phyloP scores from a whole-genome alignment of 2,329 filamentous ascomycete genomes.

The Aspergillus thermomutatus region DNA sequence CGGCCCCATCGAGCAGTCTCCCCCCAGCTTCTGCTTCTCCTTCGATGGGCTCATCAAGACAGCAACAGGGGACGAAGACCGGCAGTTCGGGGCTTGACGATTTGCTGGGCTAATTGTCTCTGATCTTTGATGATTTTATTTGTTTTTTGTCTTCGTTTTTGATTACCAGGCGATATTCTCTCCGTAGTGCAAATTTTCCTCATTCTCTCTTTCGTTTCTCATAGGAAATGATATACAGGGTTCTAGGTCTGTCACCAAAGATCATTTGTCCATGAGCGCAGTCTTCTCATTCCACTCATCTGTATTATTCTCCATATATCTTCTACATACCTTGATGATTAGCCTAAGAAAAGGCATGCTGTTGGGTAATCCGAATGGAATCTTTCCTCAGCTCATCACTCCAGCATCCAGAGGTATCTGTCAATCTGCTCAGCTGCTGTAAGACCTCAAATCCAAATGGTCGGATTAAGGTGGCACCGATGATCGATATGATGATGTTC shows the following conservation, averaged over 20 bases:
- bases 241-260: neutral
- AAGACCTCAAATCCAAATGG: neutral
- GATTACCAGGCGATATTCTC: constrained; percentile 2
- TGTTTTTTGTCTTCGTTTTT: constrained; percentile 1
- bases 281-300: neutral
- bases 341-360: no score
- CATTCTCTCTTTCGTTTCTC: constrained; percentile 1
- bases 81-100: constrained; percentile 41
- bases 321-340: neutral
- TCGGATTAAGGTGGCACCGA: neutral
- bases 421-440: neutral
- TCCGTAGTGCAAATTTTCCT: constrained; percentile 1
- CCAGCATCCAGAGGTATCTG: no score
- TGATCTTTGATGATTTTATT: constrained; percentile 2
- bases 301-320: neutral
- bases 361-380: neutral
- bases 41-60: constrained; percentile 38
- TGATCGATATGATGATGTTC: neutral
- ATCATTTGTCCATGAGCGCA: neutral
- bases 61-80: constrained; percentile 22
- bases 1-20: constrained; percentile 53
- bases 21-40: constrained; percentile 43
- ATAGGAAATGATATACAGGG: neutral
- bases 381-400: no score
- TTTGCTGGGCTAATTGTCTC: constrained; percentile 32